phyloP scores from a whole-genome alignment of 768 basidiomycete genomes.

The Leucocoprinus birnbaumii region DNA sequence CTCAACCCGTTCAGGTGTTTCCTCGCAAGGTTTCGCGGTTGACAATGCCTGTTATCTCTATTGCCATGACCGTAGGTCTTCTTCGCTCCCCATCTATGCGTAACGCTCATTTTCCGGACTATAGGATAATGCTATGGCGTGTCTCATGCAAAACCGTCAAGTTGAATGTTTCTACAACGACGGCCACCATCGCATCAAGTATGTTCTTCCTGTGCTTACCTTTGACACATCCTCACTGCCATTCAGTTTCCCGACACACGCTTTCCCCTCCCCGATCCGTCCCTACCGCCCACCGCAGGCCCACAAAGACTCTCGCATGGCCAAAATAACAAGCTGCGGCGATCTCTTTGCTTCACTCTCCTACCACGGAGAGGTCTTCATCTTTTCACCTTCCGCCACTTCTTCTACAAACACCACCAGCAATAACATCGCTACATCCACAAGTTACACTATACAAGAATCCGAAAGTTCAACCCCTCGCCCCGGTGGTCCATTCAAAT shows the following conservation, averaged over 20 bases:
- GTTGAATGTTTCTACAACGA: conserved; percentile 85
- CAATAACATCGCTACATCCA: neutral
- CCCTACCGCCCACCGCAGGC: conserved; percentile 84
- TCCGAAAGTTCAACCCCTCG: conserved; percentile 16
- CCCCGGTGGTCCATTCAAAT: conserved; percentile 50
- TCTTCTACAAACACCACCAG: conserved; percentile 20
- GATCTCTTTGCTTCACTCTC: conserved; percentile 81
- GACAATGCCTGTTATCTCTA: conserved; percentile 60
- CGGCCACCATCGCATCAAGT: conserved; percentile 72
- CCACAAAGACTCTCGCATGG: conserved; percentile 63
- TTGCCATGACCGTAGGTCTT: conserved; percentile 69
- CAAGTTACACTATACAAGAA: conserved; percentile 20
- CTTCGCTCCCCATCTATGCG: too few species aligned
- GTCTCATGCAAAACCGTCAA: conserved; percentile 74
- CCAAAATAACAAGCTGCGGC: conserved; percentile 78
- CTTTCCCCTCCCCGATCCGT: conserved; percentile 72
- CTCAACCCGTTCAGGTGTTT: conserved; percentile 70
- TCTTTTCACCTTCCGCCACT: conserved; percentile 46
- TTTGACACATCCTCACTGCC: neutral
- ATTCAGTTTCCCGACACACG: conserved; percentile 68
- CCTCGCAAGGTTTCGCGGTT: conserved; percentile 84
- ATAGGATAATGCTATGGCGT: conserved; percentile 81
- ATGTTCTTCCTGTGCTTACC: conserved; percentile 16
- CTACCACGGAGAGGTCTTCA: conserved; percentile 88
- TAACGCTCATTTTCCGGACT: neutral